Base-by-base conservation (phyloP, 208 protist genomes). In the Novymonas esmeraldas region DNA sequence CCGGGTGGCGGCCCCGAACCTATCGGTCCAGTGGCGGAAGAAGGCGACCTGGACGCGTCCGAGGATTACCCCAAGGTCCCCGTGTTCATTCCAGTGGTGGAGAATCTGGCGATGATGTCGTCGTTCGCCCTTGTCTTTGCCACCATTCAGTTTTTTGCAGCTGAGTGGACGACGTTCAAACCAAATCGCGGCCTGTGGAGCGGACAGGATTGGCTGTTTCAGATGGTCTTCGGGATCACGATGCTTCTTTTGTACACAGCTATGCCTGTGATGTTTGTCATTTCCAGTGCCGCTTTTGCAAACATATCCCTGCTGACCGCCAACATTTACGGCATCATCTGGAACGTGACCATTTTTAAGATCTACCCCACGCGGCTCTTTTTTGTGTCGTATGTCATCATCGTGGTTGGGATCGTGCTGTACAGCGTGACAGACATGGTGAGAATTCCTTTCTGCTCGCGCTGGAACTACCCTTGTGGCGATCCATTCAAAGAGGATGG, bases 241-340 rank as follows among this genome's bases (percentile, higher is more conserved):
- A 95, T 95, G 90, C 61, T 95, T 13, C 72, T 64, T 6, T 62
- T 95, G 2, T 95, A 95, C 79, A 93, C 87, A 6, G 64, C 70
- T 0, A 83, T 95, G 79, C 90, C 90, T 10, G 24, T 65, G 0
- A 55, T 95, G 22, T 95, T 95, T 36, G 58, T 93, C 14, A 26
- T 90, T 14, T 80, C 82, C 22, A 93, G 87, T 49, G 90, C 90
- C 6, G 81, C 81, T 2, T 95, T 95, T 79, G 85, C 82, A 18
- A 95, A 95, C 54, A 66, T 95, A 44, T 95, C 90, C 0, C 74
- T 95, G 16, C 56, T 95, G 7, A 81, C 87, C 20, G 74, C 73
- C 1, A 88, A 87, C 63, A 67, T 95, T 24, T 93, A 93, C 46
- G 55, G 77, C 39, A 92, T 95, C 61, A 88, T 95, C 31, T 95